phyloP scores from a whole-genome alignment of 2,329 filamentous ascomycete genomes.

The Ascomycota sp. region DNA sequence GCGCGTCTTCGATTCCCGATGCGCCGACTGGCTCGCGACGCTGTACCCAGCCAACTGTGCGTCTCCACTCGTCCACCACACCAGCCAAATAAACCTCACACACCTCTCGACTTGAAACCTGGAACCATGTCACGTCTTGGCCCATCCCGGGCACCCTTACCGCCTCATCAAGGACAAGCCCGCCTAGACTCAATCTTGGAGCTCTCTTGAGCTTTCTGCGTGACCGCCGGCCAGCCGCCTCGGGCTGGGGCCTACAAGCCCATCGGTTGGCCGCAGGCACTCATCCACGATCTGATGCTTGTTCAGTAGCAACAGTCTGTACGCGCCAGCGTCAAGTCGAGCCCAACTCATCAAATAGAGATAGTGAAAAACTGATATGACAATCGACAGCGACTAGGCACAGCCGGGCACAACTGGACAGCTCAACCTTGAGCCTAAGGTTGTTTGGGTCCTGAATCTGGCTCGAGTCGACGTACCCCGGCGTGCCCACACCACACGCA shows the following conservation, averaged over 20 bases:
- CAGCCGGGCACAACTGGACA: neutral
- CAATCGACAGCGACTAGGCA: neutral
- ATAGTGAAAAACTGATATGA: neutral
- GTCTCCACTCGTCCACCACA: neutral
- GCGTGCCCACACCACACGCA: neutral
- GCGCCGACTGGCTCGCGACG: too few species aligned
- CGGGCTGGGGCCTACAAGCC: too few species aligned
- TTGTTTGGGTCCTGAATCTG: neutral
- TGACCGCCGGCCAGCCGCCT: too few species aligned
- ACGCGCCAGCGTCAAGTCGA: too few species aligned
- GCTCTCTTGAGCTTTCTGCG: too few species aligned
- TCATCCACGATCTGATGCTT: too few species aligned
- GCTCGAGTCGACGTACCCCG: slow-evolving; percentile 1
- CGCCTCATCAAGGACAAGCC: slow-evolving; percentile 1
- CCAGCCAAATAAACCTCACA: slow-evolving; percentile 1
- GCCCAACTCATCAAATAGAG: neutral
- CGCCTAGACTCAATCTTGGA: too few species aligned
- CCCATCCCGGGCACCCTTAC: neutral
- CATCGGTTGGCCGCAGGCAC: too few species aligned
- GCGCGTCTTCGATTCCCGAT: too few species aligned
- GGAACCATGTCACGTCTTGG: slow-evolving; percentile 3
- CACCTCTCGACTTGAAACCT: slow-evolving; percentile 2
- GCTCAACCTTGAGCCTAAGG: slow-evolving; percentile 1
- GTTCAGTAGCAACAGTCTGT: too few species aligned
- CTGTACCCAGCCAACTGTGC: neutral